Percentiles rank a stretch among this genome's conserved stretches.
Conservation (phyloP, 306 rosid genomes). For the Vigna radiata region DNA sequence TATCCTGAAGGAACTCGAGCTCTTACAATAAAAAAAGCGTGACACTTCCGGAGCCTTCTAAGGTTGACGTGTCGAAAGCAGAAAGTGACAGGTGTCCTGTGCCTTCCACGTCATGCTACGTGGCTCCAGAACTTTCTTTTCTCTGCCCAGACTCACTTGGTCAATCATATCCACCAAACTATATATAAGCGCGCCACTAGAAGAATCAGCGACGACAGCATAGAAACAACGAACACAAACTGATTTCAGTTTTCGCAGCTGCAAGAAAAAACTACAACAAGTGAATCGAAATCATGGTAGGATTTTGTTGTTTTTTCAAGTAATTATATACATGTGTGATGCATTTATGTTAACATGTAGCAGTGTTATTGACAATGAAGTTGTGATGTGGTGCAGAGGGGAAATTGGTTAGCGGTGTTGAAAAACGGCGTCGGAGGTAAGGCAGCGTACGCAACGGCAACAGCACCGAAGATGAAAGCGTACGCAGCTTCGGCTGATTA, state of each 20-base stretch:
- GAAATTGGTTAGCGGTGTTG: conserved; percentile 48
- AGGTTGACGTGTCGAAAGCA: conserved; percentile 1
- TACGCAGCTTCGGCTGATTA: conserved; percentile 54
- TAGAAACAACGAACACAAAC: neutral
- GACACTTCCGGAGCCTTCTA: conserved; percentile 47
- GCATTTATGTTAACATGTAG: neutral
- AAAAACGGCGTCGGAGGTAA: conserved; percentile 42
- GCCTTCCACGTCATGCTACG: conserved; percentile 39
- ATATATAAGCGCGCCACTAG: conserved; percentile 8
- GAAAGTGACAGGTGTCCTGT: conserved; percentile 33
- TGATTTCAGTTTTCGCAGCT: neutral
- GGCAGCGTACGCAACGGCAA: conserved; percentile 54
- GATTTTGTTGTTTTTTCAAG: neutral
- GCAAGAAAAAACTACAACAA: neutral
- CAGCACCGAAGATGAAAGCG: conserved; percentile 58
- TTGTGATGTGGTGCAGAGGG: conserved; percentile 46
- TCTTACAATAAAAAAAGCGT: conserved; percentile 14
- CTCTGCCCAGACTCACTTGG: conserved; percentile 10
- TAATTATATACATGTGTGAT: neutral
- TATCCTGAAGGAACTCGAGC: too few relatives aligned
- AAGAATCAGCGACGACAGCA: neutral
- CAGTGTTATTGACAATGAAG: too few relatives aligned
- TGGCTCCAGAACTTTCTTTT: conserved; percentile 48
- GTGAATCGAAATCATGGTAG: conserved; percentile 26
- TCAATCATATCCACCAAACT: conserved; percentile 8